phyloP scores from a whole-genome alignment of 495 filamentous ascomycete species.

The Penicillium riverlandense region DNA sequence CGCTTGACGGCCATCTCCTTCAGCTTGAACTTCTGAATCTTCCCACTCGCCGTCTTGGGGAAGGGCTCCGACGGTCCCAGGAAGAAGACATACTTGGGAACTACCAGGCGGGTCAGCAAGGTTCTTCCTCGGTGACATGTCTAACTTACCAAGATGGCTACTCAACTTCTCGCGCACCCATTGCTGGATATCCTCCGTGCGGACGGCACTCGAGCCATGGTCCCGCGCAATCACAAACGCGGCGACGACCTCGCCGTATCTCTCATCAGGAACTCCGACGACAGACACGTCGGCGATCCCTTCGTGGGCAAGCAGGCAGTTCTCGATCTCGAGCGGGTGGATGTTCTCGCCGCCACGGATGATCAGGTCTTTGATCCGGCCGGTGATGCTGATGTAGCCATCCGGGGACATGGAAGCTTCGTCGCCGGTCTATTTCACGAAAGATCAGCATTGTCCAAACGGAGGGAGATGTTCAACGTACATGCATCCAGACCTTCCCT shows the following conservation, averaged over 20 bases:
- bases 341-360: slow-evolving; percentile 96
- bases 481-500: slow-evolving; percentile 65
- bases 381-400: slow-evolving; percentile 63
- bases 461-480: slow-evolving; percentile 18
- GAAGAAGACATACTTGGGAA: slow-evolving; percentile 89
- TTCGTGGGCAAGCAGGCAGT: slow-evolving; percentile 70
- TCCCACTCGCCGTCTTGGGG: slow-evolving; percentile 93
- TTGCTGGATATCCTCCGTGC: slow-evolving; percentile 47
- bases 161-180: slow-evolving; percentile 72
- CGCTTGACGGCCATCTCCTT: slow-evolving; percentile 52
- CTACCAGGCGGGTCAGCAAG: slow-evolving; percentile 20
- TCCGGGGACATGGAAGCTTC: slow-evolving; percentile 78
- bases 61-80: slow-evolving; percentile 49
- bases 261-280: slow-evolving; percentile 75
- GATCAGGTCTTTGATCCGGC: slow-evolving; percentile 84
- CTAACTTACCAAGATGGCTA: slow-evolving; percentile 58
- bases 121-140: too few species aligned
- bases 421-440: slow-evolving; percentile 62
- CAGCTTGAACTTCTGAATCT: slow-evolving; percentile 94
- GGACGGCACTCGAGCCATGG: slow-evolving; percentile 7
- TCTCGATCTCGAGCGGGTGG: slow-evolving; percentile 89
- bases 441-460: slow-evolving; percentile 4
- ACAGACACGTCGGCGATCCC: slow-evolving; percentile 67
- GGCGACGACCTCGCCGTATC: slow-evolving; percentile 80
- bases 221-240: slow-evolving; percentile 63